Percentiles rank a stretch among this genome's conserved stretches.
These are phyloP conservation scores for Coccomyxa sp. DNA, from an alignment of 139 green algal species.

Conservation along the genomic window DNA sequence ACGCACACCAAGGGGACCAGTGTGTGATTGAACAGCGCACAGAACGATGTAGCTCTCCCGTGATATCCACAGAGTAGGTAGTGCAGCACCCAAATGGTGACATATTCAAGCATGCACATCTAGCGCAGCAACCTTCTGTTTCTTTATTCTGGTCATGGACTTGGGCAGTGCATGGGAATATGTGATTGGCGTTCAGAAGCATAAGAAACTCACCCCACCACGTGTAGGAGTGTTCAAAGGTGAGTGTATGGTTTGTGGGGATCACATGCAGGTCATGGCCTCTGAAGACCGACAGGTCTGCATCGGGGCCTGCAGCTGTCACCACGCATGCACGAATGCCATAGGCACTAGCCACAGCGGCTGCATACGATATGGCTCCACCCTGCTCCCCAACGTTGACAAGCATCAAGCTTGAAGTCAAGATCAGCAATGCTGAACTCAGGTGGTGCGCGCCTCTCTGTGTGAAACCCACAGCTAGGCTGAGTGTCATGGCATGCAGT, in stretches of 20 bases:
- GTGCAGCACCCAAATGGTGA: no score
- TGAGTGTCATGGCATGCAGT: no score
- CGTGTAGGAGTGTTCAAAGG: conserved; percentile 81
- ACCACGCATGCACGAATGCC: conserved; percentile 64
- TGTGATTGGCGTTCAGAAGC: no score
- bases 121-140: no score
- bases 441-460: not conserved
- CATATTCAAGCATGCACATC: no score
- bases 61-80: no score
- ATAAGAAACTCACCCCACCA: conserved; percentile 58
- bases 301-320: conserved; percentile 55
- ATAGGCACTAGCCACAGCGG: conserved; percentile 44
- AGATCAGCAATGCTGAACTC: not conserved
- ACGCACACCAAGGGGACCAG: no score
- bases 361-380: conserved; percentile 70
- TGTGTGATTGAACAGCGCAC: no score
- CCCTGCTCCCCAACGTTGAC: conserved; percentile 35
- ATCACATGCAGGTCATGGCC: conserved; percentile 60
- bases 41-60: no score
- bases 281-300: conserved; percentile 54
- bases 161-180: no score
- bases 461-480: not conserved
- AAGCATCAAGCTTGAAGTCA: no score
- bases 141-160: no score
- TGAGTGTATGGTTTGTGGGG: conserved; percentile 52